Conservation (phyloP, 441 rosid genomes). For the Rhodomyrtus psidioides region DNA sequence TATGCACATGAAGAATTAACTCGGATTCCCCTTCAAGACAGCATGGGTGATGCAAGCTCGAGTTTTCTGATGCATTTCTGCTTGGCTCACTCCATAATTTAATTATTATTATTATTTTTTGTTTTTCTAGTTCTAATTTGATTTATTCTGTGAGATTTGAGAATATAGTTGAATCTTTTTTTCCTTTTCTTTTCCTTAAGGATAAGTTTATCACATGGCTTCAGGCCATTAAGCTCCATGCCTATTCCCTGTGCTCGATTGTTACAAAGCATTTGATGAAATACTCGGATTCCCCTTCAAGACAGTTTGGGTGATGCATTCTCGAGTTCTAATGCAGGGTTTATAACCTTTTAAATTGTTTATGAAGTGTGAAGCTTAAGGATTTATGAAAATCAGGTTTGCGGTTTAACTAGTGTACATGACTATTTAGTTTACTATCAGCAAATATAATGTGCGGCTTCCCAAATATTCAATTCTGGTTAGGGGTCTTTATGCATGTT, state of each 20-base stretch:
- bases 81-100: no score
- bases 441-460: neutral
- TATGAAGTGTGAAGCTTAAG: neutral
- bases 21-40: slow-evolving; percentile 97
- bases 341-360: neutral
- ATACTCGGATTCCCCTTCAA: neutral
- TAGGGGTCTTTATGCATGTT: neutral
- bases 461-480: neutral
- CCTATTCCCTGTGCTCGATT: neutral
- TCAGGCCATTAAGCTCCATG: neutral
- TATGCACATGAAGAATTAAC: slow-evolving; percentile 33
- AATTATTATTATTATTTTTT: no score
- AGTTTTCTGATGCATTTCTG: no score
- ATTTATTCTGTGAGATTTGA: neutral
- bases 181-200: no score
- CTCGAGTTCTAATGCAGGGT: neutral
- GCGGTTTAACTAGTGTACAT: neutral
- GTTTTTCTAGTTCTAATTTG: neutral
- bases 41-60: no score
- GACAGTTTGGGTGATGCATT: neutral
- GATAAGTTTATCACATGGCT: neutral
- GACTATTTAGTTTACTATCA: neutral
- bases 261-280: neutral
- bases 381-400: neutral
- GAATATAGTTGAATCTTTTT: neutral